phyloP scores from a whole-genome alignment of 345 rosid species.

The Angophora floribunda region DNA sequence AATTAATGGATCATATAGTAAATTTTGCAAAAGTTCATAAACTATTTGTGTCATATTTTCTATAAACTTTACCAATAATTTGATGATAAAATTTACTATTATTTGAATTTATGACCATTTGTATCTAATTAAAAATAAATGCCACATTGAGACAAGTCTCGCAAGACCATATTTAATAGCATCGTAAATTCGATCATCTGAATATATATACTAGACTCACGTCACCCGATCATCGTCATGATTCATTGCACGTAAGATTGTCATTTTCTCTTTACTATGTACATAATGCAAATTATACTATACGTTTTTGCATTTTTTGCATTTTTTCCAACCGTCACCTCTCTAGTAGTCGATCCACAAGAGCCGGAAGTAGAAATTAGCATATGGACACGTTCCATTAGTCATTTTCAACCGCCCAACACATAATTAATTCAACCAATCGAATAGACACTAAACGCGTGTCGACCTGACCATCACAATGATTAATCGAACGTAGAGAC shows the following conservation, averaged over 20 bases:
- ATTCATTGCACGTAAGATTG: neutral
- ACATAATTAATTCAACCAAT: neutral
- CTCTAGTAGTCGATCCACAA: neutral
- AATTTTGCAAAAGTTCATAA: accelerated
- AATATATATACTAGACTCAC: neutral
- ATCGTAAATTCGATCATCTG: neutral
- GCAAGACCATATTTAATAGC: neutral
- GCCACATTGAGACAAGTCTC: accelerated
- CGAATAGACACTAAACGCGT: neutral
- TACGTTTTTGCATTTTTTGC: too few relatives aligned
- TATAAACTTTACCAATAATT: too few relatives aligned
- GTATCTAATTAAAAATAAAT: neutral
- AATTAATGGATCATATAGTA: accelerated
- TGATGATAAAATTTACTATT: neutral
- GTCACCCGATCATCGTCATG: accelerated
- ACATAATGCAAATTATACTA: accelerated
- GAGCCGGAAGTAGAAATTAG: neutral
- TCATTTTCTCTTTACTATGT: accelerated
- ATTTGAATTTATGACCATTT: neutral
- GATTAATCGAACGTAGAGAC: neutral
- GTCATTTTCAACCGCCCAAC: neutral
- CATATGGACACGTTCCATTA: accelerated
- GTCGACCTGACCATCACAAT: neutral
- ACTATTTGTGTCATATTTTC: too few relatives aligned
- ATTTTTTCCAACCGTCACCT: neutral